A percentile compares a stretch with the other conserved stretches of the same genome.
phyloP scores from a whole-genome alignment of 2,329 filamentous ascomycete species.

The Ascocoryne sarcoides region DNA sequence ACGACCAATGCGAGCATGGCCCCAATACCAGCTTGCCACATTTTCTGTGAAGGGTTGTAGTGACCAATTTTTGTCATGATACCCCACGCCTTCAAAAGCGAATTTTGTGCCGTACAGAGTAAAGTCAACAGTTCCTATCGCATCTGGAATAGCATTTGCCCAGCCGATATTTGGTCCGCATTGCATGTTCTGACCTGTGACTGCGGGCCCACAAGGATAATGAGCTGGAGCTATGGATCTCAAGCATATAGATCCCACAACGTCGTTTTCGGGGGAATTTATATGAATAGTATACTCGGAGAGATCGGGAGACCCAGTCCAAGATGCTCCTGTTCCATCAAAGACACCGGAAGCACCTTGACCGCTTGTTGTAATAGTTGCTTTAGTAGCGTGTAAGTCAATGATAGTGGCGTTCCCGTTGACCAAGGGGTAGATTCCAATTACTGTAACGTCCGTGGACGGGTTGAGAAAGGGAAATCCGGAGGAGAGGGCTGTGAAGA shows the following conservation, averaged over 20 bases:
- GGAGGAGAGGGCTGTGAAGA: slow-evolving; percentile 25
- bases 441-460: slow-evolving; percentile 4
- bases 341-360: slow-evolving; percentile 13
- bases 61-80: slow-evolving; percentile 42
- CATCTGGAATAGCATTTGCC: slow-evolving; percentile 31
- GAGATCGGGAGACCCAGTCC: slow-evolving; percentile 9
- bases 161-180: slow-evolving; percentile 32
- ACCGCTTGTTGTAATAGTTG: slow-evolving; percentile 8
- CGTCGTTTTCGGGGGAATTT: slow-evolving; percentile 7
- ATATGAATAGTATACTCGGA: slow-evolving; percentile 10
- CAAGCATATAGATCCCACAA: slow-evolving; percentile 11
- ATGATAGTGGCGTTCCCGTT: slow-evolving; percentile 9
- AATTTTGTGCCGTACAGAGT: slow-evolving; percentile 23
- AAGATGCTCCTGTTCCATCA: slow-evolving; percentile 10
- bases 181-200: slow-evolving; percentile 15
- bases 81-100: slow-evolving; percentile 32
- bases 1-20: slow-evolving; percentile 34
- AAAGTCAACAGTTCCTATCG: slow-evolving; percentile 24
- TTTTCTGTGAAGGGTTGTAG: slow-evolving; percentile 29
- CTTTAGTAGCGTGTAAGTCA: slow-evolving; percentile 7
- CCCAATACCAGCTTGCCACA: slow-evolving; percentile 35
- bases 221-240: slow-evolving; percentile 16
- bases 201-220: slow-evolving; percentile 21
- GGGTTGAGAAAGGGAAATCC: slow-evolving; percentile 30
- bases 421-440: slow-evolving; percentile 5